Percentiles rank a stretch among this genome's conserved stretches.
These are phyloP conservation scores for Fremontodendron californicum DNA, from an alignment of 345 rosid genomes.

Conservation along the genomic window DNA sequence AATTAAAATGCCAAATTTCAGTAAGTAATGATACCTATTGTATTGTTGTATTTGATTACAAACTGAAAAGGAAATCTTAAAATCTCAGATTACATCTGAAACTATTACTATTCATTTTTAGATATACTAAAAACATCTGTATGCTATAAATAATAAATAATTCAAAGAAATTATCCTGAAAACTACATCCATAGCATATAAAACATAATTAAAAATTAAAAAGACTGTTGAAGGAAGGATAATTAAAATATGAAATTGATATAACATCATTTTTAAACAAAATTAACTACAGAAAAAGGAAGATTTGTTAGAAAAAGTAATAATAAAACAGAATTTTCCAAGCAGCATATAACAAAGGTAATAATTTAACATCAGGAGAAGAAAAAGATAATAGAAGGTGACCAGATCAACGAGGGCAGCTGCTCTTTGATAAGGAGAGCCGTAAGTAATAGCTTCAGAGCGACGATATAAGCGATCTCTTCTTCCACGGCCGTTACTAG, in stretches of 20 bases:
- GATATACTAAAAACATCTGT: neutral
- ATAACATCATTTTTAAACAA: neutral
- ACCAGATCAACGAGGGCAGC: slow-evolving; percentile 99
- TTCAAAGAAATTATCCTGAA: neutral
- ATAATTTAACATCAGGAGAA: too few relatives aligned
- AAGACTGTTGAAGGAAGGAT: neutral
- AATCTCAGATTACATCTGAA: neutral
- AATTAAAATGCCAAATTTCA: neutral
- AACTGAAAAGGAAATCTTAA: neutral
- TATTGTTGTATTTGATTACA: neutral
- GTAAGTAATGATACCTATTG: neutral
- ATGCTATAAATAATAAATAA: neutral
- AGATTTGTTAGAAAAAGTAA: neutral
- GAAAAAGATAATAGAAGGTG: neutral
- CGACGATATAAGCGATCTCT: slow-evolving; percentile 45
- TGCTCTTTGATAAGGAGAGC: slow-evolving; percentile 79
- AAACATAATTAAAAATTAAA: neutral
- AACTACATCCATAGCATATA: neutral
- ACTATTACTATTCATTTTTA: neutral
- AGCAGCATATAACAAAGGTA: neutral
- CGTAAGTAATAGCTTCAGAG: slow-evolving; percentile 72
- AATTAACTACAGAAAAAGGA: neutral
- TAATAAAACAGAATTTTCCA: neutral
- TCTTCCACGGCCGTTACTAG: slow-evolving; percentile 25
- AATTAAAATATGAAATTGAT: neutral